Percentiles rank a stretch among this genome's conserved stretches.
phyloP scores from a whole-genome alignment of 2,329 filamentous ascomycete species.

The Fusarium subglutinans region DNA sequence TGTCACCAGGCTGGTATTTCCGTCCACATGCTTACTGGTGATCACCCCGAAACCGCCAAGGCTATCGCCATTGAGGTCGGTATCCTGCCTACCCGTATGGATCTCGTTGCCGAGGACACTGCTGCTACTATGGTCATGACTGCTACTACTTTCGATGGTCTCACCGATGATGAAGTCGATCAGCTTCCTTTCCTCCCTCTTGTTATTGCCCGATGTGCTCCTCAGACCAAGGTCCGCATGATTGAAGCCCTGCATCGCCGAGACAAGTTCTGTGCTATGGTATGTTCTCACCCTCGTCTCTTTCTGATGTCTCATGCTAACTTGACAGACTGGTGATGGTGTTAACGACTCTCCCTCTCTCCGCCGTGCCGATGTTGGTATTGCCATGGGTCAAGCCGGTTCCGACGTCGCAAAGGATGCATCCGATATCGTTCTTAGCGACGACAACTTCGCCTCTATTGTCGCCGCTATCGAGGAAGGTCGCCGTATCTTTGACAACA shows the following conservation, averaged over 20 bases:
- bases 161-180: slow-evolving; percentile 72
- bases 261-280: slow-evolving; percentile 73
- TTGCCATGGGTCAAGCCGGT: slow-evolving; percentile 71
- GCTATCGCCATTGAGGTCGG: slow-evolving; percentile 71
- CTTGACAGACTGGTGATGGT: slow-evolving; percentile 69
- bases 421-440: slow-evolving; percentile 74
- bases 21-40: slow-evolving; percentile 75
- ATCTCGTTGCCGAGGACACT: slow-evolving; percentile 60
- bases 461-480: slow-evolving; percentile 77
- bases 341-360: slow-evolving; percentile 79
- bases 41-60: slow-evolving; percentile 70
- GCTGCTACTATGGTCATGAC: slow-evolving; percentile 70
- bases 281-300: slow-evolving; percentile 24
- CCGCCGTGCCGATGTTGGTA: slow-evolving; percentile 75
- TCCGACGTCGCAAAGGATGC: slow-evolving; percentile 72
- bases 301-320: slow-evolving; percentile 3
- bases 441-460: slow-evolving; percentile 80
- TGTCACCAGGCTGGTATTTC: slow-evolving; percentile 71
- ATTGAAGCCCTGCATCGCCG: slow-evolving; percentile 76
- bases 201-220: slow-evolving; percentile 75
- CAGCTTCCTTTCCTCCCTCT: slow-evolving; percentile 70
- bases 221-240: slow-evolving; percentile 78
- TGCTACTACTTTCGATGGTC: slow-evolving; percentile 69
- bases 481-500: slow-evolving; percentile 77
- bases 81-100: slow-evolving; percentile 63